Evolutionary conservation across 805 yeast genomes (phyloP).

Genomic region (Saturnispora quitensis): DNA sequence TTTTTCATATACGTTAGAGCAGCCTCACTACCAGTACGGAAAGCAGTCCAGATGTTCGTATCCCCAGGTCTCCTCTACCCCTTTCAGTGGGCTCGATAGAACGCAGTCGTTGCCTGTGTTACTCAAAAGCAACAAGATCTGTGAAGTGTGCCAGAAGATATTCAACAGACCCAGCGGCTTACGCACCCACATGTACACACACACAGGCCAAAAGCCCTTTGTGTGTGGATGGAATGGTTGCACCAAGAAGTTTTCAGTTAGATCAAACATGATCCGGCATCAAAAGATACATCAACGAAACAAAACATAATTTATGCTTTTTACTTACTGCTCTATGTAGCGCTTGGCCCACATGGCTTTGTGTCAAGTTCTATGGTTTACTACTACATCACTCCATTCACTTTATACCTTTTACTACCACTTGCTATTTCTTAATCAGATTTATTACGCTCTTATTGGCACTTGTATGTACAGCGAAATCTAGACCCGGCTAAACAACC

Average conservation of each 20-base stretch:
- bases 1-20: neutral
- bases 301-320: neutral
- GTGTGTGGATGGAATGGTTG: conserved; percentile 63
- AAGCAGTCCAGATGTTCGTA: neutral
- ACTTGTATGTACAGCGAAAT: too few relatives aligned
- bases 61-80: neutral
- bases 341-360: neutral
- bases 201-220: conserved; percentile 85
- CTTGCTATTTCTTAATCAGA: neutral
- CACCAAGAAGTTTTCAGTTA: conserved; percentile 60
- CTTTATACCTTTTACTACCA: neutral
- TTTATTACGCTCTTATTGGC: neutral
- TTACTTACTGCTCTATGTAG: neutral
- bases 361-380: neutral
- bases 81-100: neutral
- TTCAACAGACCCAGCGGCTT: conserved; percentile 65
- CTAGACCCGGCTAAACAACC: too few relatives aligned
- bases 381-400: neutral
- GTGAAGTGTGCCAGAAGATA: neutral
- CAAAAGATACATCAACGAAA: conserved; percentile 45
- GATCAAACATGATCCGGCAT: conserved; percentile 77
- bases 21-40: neutral
- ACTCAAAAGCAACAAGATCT: neutral
- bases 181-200: conserved; percentile 71
- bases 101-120: neutral